Conservation (phyloP, 805 yeast species). For the Kluyveromyces nonfermentans region DNA sequence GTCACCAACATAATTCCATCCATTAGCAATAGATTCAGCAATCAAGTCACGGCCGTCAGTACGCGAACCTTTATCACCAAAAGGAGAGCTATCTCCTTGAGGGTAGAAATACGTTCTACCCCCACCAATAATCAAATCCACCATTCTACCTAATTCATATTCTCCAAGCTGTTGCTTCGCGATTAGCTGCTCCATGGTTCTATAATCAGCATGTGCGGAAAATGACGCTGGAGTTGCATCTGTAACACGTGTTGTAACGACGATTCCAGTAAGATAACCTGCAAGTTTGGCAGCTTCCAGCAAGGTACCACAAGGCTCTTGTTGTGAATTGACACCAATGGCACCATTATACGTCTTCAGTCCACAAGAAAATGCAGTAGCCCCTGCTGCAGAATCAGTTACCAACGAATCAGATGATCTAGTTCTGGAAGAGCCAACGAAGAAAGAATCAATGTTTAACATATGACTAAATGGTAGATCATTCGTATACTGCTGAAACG, state of each 20-base stretch:
- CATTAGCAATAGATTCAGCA: constrained; percentile 42
- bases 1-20: constrained; percentile 58
- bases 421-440: constrained; percentile 81
- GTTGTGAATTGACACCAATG: constrained; percentile 66
- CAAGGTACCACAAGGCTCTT: constrained; percentile 77
- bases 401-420: constrained; percentile 66
- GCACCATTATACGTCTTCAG: constrained; percentile 83
- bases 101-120: constrained; percentile 82
- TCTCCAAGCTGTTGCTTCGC: constrained; percentile 83
- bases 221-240: constrained; percentile 95
- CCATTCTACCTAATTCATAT: constrained; percentile 68
- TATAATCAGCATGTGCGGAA: constrained; percentile 64
- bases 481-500: constrained; percentile 49
- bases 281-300: constrained; percentile 77
- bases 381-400: constrained; percentile 97
- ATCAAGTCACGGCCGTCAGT: constrained; percentile 61
- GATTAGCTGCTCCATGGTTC: constrained; percentile 75
- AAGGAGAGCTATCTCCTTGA: constrained; percentile 18
- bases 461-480: constrained; percentile 44
- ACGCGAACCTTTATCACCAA: constrained; percentile 47
- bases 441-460: constrained; percentile 53
- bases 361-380: constrained; percentile 86
- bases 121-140: constrained; percentile 84
- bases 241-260: constrained; percentile 84
- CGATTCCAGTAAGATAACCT: constrained; percentile 81